Evolutionary conservation across 2,329 filamentous ascomycete genomes (phyloP), one percentile per base, ranked within the genome.

Genomic region (Fusarium chaquense): DNA sequence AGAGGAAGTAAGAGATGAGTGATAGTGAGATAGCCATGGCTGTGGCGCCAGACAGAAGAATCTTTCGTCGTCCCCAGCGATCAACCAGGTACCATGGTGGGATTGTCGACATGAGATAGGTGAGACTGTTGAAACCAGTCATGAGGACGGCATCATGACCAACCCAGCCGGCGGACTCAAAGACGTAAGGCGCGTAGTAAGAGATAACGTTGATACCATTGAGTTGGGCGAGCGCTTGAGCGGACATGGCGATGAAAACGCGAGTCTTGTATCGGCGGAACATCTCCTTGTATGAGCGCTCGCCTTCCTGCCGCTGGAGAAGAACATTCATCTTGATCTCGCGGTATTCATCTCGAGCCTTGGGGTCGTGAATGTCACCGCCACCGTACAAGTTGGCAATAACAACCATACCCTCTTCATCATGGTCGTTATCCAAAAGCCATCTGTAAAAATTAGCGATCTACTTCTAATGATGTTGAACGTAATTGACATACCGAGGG

Each of bases 171-270:
- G 96, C 96, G 63, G 94, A 94, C 81, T 98, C 94, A 76, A 99
- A 98, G 18, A 98, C 95, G 58, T 97, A 89, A 0, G 96, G 96
- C 1, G 96, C 96, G 78, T 99, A 99, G 85, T 98, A 99, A 2
- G 95, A 98, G 69, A 99, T 99, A 78, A 99, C 96, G 81, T 99
- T 99, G 83, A 99, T 99, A 71, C 96, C 96, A 82, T 98, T 98
- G 56, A 99, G 89, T 81, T 99, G 96, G 30, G 96, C 96, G 70
- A 99, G 88, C 8, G 91, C 94, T 81, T 98, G 96, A 6, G 96
- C 96, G 35, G 95, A 98, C 96, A 98, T 98, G 81, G 96, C 96
- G 78, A 98, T 98, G 77, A 98, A 93, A 70, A 98, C 95, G 55
- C 96, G 93, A 75, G 92, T 96, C 77, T 87, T 88, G 83, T 98